Evolutionary conservation across 768 basidiomycete genomes (phyloP).

Genomic region (Boletellus ananas): DNA sequence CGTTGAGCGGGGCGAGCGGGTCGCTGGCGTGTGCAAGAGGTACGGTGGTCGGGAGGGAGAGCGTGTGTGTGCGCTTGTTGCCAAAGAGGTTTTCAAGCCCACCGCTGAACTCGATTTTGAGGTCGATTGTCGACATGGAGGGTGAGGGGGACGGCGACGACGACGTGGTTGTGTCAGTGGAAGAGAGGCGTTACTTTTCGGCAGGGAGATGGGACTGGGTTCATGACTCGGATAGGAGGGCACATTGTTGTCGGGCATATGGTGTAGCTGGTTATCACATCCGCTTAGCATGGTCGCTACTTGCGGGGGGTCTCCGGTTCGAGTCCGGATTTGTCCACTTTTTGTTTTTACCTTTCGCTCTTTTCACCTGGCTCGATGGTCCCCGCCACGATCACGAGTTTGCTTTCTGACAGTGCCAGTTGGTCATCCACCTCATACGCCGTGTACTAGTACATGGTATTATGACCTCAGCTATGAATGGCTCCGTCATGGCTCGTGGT

Average conservation of each 20-base stretch:
- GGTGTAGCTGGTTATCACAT: conserved; percentile 41
- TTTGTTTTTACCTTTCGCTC: conserved; percentile 13
- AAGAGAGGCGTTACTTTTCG: too few relatives aligned
- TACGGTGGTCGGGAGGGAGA: conserved; percentile 51
- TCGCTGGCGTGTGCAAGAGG: too few relatives aligned
- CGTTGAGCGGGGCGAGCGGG: conserved; percentile 30
- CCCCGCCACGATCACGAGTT: too few relatives aligned
- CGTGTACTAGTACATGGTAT: too few relatives aligned
- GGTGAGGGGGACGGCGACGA: background rate
- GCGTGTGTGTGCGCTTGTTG: conserved; percentile 55
- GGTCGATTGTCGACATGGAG: conserved; percentile 20
- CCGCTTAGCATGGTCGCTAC: conserved; percentile 35
- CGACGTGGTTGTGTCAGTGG: too few relatives aligned
- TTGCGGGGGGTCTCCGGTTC: conserved; percentile 39
- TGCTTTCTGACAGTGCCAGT: too few relatives aligned
- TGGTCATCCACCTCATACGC: too few relatives aligned
- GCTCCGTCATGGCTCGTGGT: too few relatives aligned
- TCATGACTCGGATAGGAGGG: too few relatives aligned
- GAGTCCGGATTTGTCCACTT: conserved; percentile 38
- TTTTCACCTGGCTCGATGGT: too few relatives aligned
- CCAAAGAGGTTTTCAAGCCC: conserved; percentile 84
- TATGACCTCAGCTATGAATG: too few relatives aligned
- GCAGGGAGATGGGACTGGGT: background rate
- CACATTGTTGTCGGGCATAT: conserved; percentile 26
- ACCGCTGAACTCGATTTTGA: conserved; percentile 78